Conservation (phyloP, 176 grass and related monocot genomes). For the Tuctoria greenei region DNA sequence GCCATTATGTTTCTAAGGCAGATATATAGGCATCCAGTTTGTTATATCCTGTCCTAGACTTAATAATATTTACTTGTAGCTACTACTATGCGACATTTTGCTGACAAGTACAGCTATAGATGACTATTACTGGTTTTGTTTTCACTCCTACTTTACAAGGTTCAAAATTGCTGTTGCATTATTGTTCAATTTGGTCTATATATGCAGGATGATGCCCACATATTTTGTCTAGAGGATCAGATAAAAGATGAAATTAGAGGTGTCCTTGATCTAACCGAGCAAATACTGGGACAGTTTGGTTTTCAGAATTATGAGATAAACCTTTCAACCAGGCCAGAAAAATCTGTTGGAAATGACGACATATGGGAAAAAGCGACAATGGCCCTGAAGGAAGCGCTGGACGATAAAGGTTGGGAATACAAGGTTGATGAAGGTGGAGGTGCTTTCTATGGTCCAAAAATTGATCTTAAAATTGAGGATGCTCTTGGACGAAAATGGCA, state of each 20-base stretch:
- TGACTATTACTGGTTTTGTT: not conserved
- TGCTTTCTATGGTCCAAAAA: slow-evolving; percentile 96
- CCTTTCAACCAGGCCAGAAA: slow-evolving; percentile 86
- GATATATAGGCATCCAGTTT: not conserved
- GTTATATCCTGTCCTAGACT: not conserved
- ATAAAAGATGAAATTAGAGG: slow-evolving; percentile 86
- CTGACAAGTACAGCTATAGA: not conserved
- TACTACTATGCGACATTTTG: not conserved
- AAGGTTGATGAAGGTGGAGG: slow-evolving; percentile 95
- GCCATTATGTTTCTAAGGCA: not conserved
- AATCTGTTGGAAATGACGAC: slow-evolving; percentile 80
- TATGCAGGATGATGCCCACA: slow-evolving; percentile 96
- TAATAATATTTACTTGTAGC: slow-evolving; percentile 1
- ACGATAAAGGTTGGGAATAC: slow-evolving; percentile 92
- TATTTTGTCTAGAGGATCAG: slow-evolving; percentile 91
- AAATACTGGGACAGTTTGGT: slow-evolving; percentile 89
- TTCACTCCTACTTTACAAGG: not conserved
- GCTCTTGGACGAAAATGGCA: slow-evolving; percentile 99
- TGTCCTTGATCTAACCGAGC: slow-evolving; percentile 86
- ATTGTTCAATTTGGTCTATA: slow-evolving; percentile 5
- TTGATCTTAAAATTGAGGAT: slow-evolving; percentile 97
- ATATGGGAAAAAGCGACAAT: slow-evolving; percentile 96
- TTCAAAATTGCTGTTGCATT: slow-evolving; percentile 22
- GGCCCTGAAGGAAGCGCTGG: slow-evolving; percentile 70
- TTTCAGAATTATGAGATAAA: slow-evolving; percentile 82